Evolutionary conservation across 352 stramenopile species (phyloP), one percentile per base, ranked within the genome.

Genomic region (Lagenidium sp.): DNA sequence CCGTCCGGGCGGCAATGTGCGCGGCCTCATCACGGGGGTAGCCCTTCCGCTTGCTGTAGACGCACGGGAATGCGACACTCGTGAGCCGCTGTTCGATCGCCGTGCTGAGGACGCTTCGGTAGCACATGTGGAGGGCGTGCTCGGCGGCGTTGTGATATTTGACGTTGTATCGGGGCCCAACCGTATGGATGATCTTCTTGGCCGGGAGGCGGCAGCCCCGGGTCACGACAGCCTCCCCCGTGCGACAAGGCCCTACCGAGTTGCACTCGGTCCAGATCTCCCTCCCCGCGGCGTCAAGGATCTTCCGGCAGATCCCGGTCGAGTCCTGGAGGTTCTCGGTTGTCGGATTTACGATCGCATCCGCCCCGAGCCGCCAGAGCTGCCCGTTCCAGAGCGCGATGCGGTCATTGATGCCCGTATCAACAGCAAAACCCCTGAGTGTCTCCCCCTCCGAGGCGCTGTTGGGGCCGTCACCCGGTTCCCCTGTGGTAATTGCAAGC

Each of bases 141-240:
- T 94, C 80, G 11, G 82, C 78, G 12, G 76, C 85, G 35, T 74
- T 89, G 35, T 65, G 54, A 49, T 92, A 89, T 49, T 82, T 70
- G 38, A 56, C 44, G 36, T 83, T 66, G 63, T 94, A 96, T n/a
- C 77, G 63, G 6, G 85, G 85, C 15, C 72, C 80, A 38, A 94
- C 85, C 6, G 83, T 94, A 57, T 95, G 85, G 41, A 95, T 66
- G 26, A 88, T 65, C 44, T 64, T 60, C 22, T 49, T 56, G 31
- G 82, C 78, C 1, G 68, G 70, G 16, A 96, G 51, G 7, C 55
- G 52, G 41, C 79, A 95, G 6, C 80, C 85, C 19, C 73, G 65
- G 10, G 85, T 95, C 36, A 89, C 51, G n/a, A 89, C 70, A 10
- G 83, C 68, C 25, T 95, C 80, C 22, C 82, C 85, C 7, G 82